These are phyloP conservation scores for Mikania micrantha DNA, from an alignment of 129 eudicot genomes.

Conservation along the genomic window DNA sequence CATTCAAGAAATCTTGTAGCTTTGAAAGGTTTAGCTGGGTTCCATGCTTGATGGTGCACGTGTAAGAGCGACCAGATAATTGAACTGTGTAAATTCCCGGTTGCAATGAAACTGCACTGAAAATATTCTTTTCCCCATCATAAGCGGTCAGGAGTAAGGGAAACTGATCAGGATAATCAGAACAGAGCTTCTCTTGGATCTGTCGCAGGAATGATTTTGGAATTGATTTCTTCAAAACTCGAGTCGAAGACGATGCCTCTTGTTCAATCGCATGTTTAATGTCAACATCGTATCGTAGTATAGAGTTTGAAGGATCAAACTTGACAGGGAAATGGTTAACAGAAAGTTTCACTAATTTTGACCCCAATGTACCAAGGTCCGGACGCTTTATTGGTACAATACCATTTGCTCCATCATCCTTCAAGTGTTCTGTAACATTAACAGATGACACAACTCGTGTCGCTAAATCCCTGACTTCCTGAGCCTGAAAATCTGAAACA, in stretches of 20 bases:
- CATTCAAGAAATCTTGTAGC: constrained; percentile 46
- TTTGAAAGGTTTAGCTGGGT: constrained; percentile 40
- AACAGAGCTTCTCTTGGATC: constrained; percentile 39
- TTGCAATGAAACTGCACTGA: constrained; percentile 42
- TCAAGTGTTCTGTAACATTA: neutral
- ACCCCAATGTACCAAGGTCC: constrained; percentile 33
- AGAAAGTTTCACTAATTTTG: constrained; percentile 27
- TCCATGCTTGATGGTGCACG: constrained; percentile 39
- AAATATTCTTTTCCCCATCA: constrained; percentile 65
- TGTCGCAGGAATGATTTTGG: constrained; percentile 25
- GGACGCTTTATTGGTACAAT: constrained; percentile 52
- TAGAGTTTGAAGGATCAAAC: constrained; percentile 31
- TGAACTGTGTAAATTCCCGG: constrained; percentile 44
- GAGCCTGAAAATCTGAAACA: constrained; percentile 5
- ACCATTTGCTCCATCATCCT: neutral
- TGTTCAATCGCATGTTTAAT: constrained; percentile 28
- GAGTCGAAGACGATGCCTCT: constrained; percentile 24
- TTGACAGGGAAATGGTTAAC: constrained; percentile 56
- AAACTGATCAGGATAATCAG: constrained; percentile 27
- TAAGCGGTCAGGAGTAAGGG: constrained; percentile 46
- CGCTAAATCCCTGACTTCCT: neutral
- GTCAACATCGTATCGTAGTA: constrained; percentile 46
- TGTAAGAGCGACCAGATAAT: constrained; percentile 26
- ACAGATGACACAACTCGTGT: neutral
- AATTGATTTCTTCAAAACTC: constrained; percentile 23